Percentiles rank a stretch among this genome's conserved stretches.
phyloP scores from a whole-genome alignment of 1,284 basidiomycete genomes.

The Melanopsichium pennsylvanicum region DNA sequence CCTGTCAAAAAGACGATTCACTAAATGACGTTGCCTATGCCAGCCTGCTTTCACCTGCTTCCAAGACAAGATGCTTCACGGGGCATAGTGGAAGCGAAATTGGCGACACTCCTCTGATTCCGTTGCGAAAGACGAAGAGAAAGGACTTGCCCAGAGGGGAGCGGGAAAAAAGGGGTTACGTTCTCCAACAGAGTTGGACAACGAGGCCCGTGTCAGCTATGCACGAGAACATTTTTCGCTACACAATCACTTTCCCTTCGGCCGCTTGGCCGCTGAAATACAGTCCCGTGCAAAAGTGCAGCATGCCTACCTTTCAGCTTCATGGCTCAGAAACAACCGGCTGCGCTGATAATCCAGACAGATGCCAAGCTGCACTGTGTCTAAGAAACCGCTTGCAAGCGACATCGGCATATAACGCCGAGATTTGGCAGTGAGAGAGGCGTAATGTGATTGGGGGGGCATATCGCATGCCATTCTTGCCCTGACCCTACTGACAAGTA shows the following conservation, averaged over 20 bases:
- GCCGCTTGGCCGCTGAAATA: background rate
- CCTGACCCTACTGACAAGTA: background rate
- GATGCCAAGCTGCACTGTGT: too few relatives aligned
- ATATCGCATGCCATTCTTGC: constrained; percentile 25
- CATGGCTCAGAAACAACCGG: background rate
- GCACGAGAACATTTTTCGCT: constrained; percentile 13
- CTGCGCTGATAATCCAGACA: background rate
- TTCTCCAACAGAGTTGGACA: too few relatives aligned
- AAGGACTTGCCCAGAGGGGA: too few relatives aligned
- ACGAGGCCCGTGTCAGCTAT: constrained; percentile 1
- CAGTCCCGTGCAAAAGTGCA: background rate
- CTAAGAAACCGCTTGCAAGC: background rate
- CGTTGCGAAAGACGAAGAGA: too few relatives aligned
- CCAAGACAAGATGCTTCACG: too few relatives aligned
- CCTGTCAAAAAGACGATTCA: too few relatives aligned
- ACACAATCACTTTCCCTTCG: background rate
- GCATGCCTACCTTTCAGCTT: background rate
- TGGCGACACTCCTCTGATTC: too few relatives aligned
- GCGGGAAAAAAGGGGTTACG: too few relatives aligned
- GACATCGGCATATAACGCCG: constrained; percentile 1
- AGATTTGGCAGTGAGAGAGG: background rate
- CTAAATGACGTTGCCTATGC: too few relatives aligned
- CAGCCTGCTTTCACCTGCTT: too few relatives aligned
- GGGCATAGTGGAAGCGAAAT: too few relatives aligned
- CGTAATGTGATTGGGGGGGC: constrained; percentile 3